These are phyloP conservation scores for Caryopteris hybrid DNA, from an alignment of 305 asterid genomes.

Conservation along the genomic window DNA sequence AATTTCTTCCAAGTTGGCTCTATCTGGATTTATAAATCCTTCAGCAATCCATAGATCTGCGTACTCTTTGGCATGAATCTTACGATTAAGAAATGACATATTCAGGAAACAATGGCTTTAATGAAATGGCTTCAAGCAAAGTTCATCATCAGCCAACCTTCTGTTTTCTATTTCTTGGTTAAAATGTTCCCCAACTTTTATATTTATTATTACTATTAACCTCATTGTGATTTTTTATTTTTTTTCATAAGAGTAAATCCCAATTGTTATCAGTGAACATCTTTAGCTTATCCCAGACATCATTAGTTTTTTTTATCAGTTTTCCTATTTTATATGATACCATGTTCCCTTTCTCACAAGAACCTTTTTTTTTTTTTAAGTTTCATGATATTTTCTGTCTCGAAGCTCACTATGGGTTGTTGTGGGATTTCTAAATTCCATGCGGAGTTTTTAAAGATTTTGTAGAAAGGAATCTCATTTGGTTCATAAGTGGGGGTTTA, in stretches of 20 bases:
- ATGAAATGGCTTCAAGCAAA: not conserved
- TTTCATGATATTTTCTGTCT: not conserved
- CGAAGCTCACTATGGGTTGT: not conserved
- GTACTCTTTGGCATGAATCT: not conserved
- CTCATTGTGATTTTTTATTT: too few relatives aligned
- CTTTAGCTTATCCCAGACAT: too few relatives aligned
- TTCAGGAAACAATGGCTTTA: not conserved
- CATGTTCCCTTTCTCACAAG: not conserved
- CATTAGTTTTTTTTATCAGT: too few relatives aligned
- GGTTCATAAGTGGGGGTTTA: not conserved
- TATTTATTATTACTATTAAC: too few relatives aligned
- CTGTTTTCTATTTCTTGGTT: too few relatives aligned
- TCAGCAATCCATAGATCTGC: not conserved
- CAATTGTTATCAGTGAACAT: too few relatives aligned
- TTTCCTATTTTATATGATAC: too few relatives aligned
- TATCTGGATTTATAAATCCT: not conserved
- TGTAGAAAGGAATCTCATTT: not conserved
- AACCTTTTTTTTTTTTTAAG: too few relatives aligned
- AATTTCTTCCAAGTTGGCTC: too few relatives aligned
- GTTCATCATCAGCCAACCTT: not conserved
- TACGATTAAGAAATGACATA: too few relatives aligned
- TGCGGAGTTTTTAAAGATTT: not conserved
- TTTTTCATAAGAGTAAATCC: too few relatives aligned
- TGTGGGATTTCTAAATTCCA: not conserved
- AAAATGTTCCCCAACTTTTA: too few relatives aligned